A percentile compares a stretch with the other conserved stretches of the same genome.
Conservation (phyloP, 1,139 yeast genomes). For the Pichia sorboxylosa region DNA sequence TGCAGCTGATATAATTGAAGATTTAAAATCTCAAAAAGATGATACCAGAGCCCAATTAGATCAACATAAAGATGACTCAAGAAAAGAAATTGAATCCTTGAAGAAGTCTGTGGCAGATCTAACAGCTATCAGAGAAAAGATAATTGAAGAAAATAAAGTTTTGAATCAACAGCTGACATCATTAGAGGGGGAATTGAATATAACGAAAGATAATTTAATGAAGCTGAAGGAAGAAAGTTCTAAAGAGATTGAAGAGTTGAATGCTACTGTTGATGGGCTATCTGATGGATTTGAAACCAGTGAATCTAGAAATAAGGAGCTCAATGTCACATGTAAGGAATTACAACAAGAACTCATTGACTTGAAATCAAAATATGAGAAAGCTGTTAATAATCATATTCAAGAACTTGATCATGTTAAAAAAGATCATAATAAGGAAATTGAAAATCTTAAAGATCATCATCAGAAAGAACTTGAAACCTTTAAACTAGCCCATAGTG, state of each 20-base stretch:
- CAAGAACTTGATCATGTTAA: conserved; percentile 1
- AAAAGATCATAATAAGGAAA: not conserved
- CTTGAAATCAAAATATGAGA: conserved; percentile 3
- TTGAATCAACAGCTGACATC: conserved; percentile 8
- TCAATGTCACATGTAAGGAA: conserved; percentile 6
- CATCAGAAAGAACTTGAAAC: no score
- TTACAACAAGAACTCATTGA: conserved; percentile 3
- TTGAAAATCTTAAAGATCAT: not conserved
- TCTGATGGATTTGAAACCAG: conserved; percentile 18
- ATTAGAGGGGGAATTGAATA: conserved; percentile 15
- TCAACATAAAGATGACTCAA: conserved; percentile 5
- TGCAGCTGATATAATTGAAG: conserved; percentile 36
- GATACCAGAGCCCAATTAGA: conserved; percentile 11
- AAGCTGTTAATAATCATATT: conserved; percentile 1
- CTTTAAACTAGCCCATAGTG: no score
- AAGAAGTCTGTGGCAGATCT: conserved; percentile 4
- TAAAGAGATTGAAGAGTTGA: conserved; percentile 13
- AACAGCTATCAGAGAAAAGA: conserved; percentile 6
- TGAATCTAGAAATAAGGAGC: conserved; percentile 11
- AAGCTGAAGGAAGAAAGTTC: conserved; percentile 12
- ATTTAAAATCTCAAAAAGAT: conserved; percentile 24
- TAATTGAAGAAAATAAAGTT: conserved; percentile 7
- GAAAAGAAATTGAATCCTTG: conserved; percentile 11
- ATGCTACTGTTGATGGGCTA: conserved; percentile 12
- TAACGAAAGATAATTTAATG: conserved; percentile 13